Evolutionary conservation across 345 rosid species (phyloP).

Genomic region (Eucalyptus cloeziana): DNA sequence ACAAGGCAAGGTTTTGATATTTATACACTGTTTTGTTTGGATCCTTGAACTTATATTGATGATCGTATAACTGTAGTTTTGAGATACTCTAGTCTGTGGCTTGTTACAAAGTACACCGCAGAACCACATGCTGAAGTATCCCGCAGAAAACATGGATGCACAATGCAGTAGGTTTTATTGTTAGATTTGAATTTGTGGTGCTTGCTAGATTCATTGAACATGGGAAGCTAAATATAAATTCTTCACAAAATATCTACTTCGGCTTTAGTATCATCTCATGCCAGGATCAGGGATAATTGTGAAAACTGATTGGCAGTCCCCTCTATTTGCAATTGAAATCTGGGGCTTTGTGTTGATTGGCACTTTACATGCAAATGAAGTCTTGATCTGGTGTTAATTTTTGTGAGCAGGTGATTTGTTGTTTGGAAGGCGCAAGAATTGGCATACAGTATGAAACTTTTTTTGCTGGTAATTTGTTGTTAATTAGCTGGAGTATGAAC

Average conservation of each 20-base stretch:
- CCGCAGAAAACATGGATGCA: neutral
- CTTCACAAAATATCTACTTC: neutral
- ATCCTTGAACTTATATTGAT: neutral
- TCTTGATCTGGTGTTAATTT: neutral
- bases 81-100: neutral
- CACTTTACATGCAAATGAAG: neutral
- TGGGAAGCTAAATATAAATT: neutral
- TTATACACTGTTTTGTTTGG: neutral
- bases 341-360: neutral
- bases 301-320: neutral
- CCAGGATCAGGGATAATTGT: neutral
- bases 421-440: conserved; percentile 85
- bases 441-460: conserved; percentile 91
- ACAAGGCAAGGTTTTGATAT: conserved; percentile 34
- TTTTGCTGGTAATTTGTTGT: conserved; percentile 59
- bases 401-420: conserved; percentile 60
- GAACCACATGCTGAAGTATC: neutral
- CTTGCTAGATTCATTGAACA: neutral
- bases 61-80: neutral
- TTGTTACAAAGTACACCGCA: neutral
- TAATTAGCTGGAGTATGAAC: neutral
- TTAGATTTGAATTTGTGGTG: neutral
- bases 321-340: neutral
- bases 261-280: neutral
- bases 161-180: neutral